These are phyloP conservation scores for Pyrenophora tritici-repentis DNA, from an alignment of 2,329 filamentous ascomycete species.

Conservation along the genomic window DNA sequence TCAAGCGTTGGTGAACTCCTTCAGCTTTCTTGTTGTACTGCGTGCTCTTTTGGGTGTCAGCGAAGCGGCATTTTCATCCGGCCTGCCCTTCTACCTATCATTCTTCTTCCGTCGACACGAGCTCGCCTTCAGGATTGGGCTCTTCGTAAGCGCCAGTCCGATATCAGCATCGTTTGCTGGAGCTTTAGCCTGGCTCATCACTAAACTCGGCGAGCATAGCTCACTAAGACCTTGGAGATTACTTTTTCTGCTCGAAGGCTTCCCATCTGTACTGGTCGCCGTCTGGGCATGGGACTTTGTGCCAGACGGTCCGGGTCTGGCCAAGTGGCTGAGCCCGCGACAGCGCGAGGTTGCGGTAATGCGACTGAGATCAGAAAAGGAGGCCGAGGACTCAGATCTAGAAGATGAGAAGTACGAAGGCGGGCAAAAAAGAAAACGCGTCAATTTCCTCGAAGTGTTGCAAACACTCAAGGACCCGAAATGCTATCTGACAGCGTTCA, in stretches of 20 bases:
- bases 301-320: conserved; percentile 69
- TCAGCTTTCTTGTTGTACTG: conserved; percentile 66
- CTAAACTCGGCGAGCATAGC: conserved; percentile 66
- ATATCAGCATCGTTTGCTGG: conserved; percentile 72
- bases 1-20: conserved; percentile 58
- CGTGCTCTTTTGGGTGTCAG: conserved; percentile 59
- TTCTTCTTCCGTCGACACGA: conserved; percentile 70
- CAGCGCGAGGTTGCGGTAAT: conserved; percentile 69
- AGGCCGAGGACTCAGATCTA: conserved; percentile 40
- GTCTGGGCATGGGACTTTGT: conserved; percentile 75
- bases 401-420: conserved; percentile 22
- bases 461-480: conserved; percentile 68
- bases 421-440: conserved; percentile 35
- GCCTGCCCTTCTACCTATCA: conserved; percentile 67
- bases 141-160: conserved; percentile 79
- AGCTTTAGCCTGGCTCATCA: conserved; percentile 77
- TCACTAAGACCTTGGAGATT: conserved; percentile 85
- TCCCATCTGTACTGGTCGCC: conserved; percentile 77
- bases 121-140: conserved; percentile 80
- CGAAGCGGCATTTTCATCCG: conserved; percentile 67
- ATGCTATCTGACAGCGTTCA: conserved; percentile 74
- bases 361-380: conserved; percentile 63
- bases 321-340: conserved; percentile 50
- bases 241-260: conserved; percentile 82
- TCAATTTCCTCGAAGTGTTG: conserved; percentile 63